Evolutionary conservation across 139 green algal genomes (phyloP), one percentile per base, ranked within the genome.

Genomic region (Deuterostichococcus epilithicus): DNA sequence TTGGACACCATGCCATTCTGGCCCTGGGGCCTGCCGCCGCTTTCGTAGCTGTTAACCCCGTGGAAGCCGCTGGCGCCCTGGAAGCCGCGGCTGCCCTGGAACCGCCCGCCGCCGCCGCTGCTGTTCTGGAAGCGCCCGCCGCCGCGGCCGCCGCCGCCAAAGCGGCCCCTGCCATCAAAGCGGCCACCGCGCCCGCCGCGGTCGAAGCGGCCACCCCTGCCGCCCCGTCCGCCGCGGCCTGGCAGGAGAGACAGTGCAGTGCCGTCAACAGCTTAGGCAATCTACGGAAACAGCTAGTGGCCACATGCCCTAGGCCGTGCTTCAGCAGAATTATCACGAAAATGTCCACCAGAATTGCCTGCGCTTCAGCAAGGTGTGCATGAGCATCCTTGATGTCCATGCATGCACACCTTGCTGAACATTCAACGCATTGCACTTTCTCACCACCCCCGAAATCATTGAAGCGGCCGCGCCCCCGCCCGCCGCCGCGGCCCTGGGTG

Each of bases 141-240:
- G 36, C 13, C 28, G 28, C 28, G 44, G 36, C n/a, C 44, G 59
- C 32, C 30, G 34, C 26, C 28, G 26, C 42, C 39, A 37, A 4
- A 22, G 34, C 28, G 45, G n/a, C 72, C 36, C 1, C 28, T 58
- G 15, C 52, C 20, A 20, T 32, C 30, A 52, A 70, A 65, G n/a
- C 47, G 42, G 15, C 73, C 60, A 5, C 73, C 33, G 8, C 73
- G 52, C n/a, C 58, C 34, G 73, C 73, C 73, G 44, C 59, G 68
- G 73, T 44, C 73, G 45, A 78, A 78, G 59, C 73, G 58, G 33
- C 73, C 68, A 26, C 73, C 73, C 47, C 35, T 30, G 33, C 76
- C 67, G 28, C 44, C 68, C 10, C 76, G 44, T 3, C 68, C 76
- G 25, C 76, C 30, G 30, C 75, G 65, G 6, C 66, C 45, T 63